These are phyloP conservation scores for Clavaria fumosa DNA, from an alignment of 768 basidiomycete genomes.

Conservation along the genomic window DNA sequence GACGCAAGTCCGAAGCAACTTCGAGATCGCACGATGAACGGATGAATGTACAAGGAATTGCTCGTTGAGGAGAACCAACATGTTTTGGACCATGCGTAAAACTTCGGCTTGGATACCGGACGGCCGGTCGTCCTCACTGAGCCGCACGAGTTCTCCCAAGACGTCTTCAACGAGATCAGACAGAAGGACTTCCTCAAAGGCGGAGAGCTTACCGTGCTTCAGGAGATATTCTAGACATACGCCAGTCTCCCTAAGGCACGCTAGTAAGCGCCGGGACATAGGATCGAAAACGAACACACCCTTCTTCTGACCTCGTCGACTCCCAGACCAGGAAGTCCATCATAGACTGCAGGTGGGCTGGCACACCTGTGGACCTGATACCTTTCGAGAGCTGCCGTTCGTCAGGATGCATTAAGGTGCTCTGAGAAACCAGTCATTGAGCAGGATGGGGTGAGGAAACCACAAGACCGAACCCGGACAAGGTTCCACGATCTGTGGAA, in stretches of 20 bases:
- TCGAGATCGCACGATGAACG: conserved; percentile 75
- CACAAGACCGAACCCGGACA: conserved; percentile 38
- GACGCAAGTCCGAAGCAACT: conserved; percentile 72
- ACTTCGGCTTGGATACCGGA: conserved; percentile 87
- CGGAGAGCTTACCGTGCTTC: conserved; percentile 61
- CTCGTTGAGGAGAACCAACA: conserved; percentile 85
- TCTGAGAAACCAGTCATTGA: conserved; percentile 27
- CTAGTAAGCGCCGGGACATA: conserved; percentile 1
- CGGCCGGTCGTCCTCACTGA: conserved; percentile 75
- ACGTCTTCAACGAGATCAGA: conserved; percentile 37
- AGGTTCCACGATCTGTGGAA: conserved; percentile 64
- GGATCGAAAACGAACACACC: conserved; percentile 34
- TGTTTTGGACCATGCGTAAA: conserved; percentile 72
- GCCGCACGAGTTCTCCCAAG: conserved; percentile 66
- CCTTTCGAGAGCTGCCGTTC: conserved; percentile 77
- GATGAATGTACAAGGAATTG: conserved; percentile 87
- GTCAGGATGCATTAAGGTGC: conserved; percentile 74
- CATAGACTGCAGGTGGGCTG: conserved; percentile 58
- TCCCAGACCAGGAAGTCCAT: conserved; percentile 81
- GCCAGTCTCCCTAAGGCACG: conserved; percentile 54
- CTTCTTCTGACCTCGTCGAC: conserved; percentile 70
- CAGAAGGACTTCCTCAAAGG: neutral
- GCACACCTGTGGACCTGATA: conserved; percentile 70
- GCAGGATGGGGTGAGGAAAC: neutral
- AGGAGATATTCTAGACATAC: conserved; percentile 83